A percentile compares a stretch with the other conserved stretches of the same genome.
phyloP scores from a whole-genome alignment of 1,139 yeast species.

The Entelexis paramagnoliae region DNA sequence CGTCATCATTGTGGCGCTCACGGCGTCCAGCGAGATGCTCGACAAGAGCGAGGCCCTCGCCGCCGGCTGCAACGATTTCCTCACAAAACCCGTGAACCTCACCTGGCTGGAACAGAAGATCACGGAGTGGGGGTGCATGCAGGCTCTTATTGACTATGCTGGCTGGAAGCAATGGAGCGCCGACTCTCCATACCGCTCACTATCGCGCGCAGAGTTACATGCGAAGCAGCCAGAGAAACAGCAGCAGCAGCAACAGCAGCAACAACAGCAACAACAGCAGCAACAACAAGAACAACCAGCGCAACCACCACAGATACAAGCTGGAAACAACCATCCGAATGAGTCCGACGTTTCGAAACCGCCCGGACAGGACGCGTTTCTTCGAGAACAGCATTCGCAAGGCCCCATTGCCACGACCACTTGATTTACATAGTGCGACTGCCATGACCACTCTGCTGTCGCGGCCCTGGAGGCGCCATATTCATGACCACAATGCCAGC shows the following conservation, averaged over 20 bases:
- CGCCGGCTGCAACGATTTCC: constrained; percentile 93
- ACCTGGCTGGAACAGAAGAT: constrained; percentile 91
- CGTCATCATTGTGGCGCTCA: constrained; percentile 88
- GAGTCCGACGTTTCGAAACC: background rate
- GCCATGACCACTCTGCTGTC: too few species aligned
- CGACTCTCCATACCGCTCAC: background rate
- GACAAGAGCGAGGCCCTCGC: constrained; percentile 86
- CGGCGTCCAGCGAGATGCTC: constrained; percentile 81
- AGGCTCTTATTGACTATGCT: constrained; percentile 90
- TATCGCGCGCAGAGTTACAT: background rate
- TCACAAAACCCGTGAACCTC: constrained; percentile 93
- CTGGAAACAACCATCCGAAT: too few species aligned
- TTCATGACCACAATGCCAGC: too few species aligned
- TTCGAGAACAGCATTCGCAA: background rate
- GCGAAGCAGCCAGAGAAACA: background rate
- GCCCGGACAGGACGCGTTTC: background rate
- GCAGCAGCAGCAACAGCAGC: background rate
- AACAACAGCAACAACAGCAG: too few species aligned
- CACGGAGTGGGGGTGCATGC: constrained; percentile 92
- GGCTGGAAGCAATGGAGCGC: constrained; percentile 80
- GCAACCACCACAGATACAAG: too few species aligned
- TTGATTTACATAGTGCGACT: background rate
- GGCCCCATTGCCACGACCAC: constrained; percentile 1
- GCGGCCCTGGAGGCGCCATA: too few species aligned
- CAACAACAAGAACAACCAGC: too few species aligned